A percentile compares a stretch with the other conserved stretches of the same genome.
Conservation (phyloP, 768 basidiomycete genomes). For the Pholiota molesta region DNA sequence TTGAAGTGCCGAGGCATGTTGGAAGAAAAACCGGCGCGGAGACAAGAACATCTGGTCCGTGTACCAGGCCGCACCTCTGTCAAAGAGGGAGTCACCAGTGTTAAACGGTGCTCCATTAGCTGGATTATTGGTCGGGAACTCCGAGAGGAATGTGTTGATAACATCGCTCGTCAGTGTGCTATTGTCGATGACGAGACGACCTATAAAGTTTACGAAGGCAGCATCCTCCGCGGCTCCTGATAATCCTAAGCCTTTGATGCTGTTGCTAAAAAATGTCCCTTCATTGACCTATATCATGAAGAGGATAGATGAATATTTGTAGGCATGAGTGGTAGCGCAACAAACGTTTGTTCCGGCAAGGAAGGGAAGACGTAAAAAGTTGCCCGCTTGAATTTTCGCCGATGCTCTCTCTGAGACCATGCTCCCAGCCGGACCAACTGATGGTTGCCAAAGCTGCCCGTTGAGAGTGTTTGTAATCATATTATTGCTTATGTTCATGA, state of each 20-base stretch:
- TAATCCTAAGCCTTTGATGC: conserved; percentile 41
- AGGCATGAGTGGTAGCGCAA: background rate
- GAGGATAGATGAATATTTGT: background rate
- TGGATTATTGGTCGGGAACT: conserved; percentile 54
- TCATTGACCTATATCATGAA: conserved; percentile 49
- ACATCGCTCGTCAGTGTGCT: conserved; percentile 46
- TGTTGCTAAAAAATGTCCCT: conserved; percentile 46
- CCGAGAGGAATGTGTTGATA: conserved; percentile 37
- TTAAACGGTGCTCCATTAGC: conserved; percentile 53
- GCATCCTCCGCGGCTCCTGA: conserved; percentile 41
- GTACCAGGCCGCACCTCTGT: conserved; percentile 59
- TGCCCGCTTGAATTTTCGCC: conserved; percentile 42
- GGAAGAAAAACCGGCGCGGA: conserved; percentile 51
- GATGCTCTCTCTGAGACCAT: conserved; percentile 51
- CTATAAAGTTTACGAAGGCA: conserved; percentile 51
- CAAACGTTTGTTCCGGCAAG: conserved; percentile 60
- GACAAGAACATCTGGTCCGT: conserved; percentile 60
- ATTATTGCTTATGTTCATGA: conserved; percentile 49
- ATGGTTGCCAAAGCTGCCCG: conserved; percentile 57
- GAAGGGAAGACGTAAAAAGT: conserved; percentile 57
- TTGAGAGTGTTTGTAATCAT: conserved; percentile 52
- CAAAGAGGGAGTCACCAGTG: conserved; percentile 62
- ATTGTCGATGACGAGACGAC: conserved; percentile 53
- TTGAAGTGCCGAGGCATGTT: conserved; percentile 47
- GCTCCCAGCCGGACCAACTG: conserved; percentile 54